Conservation (phyloP, 495 filamentous ascomycete species). For the Tuber magnatum region DNA sequence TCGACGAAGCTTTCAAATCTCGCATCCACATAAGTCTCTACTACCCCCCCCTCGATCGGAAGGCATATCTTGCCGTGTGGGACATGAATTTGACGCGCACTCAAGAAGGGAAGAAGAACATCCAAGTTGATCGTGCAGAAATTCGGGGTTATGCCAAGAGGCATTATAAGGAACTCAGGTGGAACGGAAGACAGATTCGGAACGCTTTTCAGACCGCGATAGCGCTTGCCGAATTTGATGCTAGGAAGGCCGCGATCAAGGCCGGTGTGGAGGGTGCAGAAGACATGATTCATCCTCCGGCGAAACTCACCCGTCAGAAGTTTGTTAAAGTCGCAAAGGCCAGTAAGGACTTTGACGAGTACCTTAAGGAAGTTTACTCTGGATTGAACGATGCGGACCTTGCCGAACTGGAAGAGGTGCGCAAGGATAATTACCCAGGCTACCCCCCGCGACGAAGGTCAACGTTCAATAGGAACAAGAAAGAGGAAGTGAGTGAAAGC, state of each 20-base stretch:
- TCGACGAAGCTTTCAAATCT: conserved; percentile 49
- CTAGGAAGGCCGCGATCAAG: neutral
- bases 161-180: conserved; percentile 9
- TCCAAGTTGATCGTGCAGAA: conserved; percentile 12
- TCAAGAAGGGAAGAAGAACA: conserved; percentile 7
- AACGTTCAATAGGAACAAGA: neutral
- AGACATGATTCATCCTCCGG: neutral
- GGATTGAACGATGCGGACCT: neutral
- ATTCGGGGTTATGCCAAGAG: conserved; percentile 11
- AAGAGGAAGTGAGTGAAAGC: neutral
- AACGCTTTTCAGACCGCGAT: conserved; percentile 30
- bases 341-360: neutral
- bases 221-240: conserved; percentile 21
- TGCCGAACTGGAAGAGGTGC: neutral
- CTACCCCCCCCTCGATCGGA: conserved; percentile 43
- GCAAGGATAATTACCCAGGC: neutral
- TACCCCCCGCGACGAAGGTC: neutral
- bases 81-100: conserved; percentile 13
- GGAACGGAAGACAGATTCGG: conserved; percentile 33
- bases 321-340: neutral
- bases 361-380: neutral
- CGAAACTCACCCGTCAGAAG: neutral
- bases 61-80: conserved; percentile 9
- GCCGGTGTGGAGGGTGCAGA: neutral
- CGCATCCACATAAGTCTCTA: conserved; percentile 49